These are phyloP conservation scores for Silene noctiflora DNA, from an alignment of 179 eudicot species.

Conservation along the genomic window DNA sequence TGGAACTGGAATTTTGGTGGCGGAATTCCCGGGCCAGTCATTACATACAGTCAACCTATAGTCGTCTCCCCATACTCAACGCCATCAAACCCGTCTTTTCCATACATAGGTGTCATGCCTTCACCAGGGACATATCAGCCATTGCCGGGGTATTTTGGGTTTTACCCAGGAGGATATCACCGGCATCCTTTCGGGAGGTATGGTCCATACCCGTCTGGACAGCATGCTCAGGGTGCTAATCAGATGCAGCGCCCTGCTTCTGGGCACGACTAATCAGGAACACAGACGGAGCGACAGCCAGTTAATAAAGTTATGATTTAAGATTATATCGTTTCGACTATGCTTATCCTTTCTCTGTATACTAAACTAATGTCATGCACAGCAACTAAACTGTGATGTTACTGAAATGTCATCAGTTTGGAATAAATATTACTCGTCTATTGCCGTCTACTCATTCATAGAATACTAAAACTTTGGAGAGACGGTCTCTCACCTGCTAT, in stretches of 20 bases:
- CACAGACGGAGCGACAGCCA: background rate
- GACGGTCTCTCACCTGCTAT: no score
- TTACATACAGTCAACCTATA: conserved; percentile 18
- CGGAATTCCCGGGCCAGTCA: conserved; percentile 8
- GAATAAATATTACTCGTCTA: background rate
- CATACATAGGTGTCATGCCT: background rate
- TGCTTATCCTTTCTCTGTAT: no score
- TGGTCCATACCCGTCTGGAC: conserved; percentile 1
- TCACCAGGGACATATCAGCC: background rate
- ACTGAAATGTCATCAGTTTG: background rate
- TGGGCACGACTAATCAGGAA: conserved; percentile 4
- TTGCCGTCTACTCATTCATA: no score
- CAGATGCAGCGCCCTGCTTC: background rate
- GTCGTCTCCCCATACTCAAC: conserved; percentile 20
- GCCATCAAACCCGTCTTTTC: background rate
- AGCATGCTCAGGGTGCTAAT: background rate
- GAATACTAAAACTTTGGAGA: no score
- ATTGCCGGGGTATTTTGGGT: background rate
- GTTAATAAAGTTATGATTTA: background rate
- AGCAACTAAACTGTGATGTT: background rate
- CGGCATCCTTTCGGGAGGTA: background rate
- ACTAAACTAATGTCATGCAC: background rate
- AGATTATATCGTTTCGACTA: no score
- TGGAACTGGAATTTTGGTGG: conserved; percentile 17
- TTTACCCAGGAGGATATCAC: background rate